Evolutionary conservation across 2,329 filamentous ascomycete species (phyloP).

Genomic region (Rutstroemia sp.): DNA sequence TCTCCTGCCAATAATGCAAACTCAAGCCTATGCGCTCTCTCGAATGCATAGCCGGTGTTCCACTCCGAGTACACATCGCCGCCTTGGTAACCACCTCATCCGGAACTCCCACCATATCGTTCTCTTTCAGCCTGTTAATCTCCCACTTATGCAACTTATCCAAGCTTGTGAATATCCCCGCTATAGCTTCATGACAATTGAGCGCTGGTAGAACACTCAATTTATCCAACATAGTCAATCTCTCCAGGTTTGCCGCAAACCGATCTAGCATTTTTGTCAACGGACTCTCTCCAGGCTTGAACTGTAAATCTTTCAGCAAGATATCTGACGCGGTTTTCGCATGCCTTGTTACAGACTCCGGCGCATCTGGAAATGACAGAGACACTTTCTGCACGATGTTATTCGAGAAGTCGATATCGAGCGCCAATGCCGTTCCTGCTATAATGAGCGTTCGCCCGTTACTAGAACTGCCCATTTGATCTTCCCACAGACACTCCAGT

Average conservation of each 20-base stretch:
- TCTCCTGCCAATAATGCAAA: conserved; percentile 71
- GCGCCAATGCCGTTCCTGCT: conserved; percentile 51
- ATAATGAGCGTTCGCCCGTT: conserved; percentile 51
- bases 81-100: conserved; percentile 32
- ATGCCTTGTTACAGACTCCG: conserved; percentile 50
- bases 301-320: conserved; percentile 55
- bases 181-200: conserved; percentile 71
- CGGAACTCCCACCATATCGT: conserved; percentile 36
- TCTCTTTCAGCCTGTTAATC: conserved; percentile 46
- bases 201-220: conserved; percentile 61
- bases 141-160: conserved; percentile 66
- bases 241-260: conserved; percentile 66
- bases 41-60: conserved; percentile 63
- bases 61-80: conserved; percentile 59
- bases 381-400: conserved; percentile 56
- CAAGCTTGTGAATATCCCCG: conserved; percentile 65
- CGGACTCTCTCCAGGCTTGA: conserved; percentile 50
- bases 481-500: conserved; percentile 56
- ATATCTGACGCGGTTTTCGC: conserved; percentile 57
- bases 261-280: conserved; percentile 63
- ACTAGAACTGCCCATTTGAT: conserved; percentile 38
- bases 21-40: conserved; percentile 59
- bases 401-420: conserved; percentile 55
- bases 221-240: conserved; percentile 61
- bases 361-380: conserved; percentile 54